phyloP scores from a whole-genome alignment of 164 flowering plant species.

The Berberis vulgaris region DNA sequence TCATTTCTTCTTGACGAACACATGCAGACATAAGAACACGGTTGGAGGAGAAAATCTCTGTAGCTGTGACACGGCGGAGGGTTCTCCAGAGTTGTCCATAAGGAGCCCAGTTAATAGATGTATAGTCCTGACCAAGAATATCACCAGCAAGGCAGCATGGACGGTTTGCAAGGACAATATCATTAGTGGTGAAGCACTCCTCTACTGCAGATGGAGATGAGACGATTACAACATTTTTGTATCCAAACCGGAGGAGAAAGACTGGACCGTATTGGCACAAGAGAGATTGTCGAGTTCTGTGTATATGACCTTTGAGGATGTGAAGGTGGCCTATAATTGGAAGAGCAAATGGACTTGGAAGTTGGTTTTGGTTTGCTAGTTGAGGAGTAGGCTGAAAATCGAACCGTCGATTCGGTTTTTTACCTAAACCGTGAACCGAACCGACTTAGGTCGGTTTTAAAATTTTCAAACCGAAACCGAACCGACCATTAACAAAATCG shows the following conservation, averaged over 20 bases:
- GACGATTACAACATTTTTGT: neutral
- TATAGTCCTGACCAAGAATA: neutral
- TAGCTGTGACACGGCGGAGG: conserved; percentile 2
- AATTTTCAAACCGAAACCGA: too few species aligned
- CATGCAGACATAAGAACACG: neutral
- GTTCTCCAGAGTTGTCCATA: conserved; percentile 1
- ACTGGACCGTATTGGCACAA: neutral
- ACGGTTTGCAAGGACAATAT: conserved; percentile 1
- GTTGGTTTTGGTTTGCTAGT: conserved; percentile 10
- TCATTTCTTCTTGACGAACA: neutral
- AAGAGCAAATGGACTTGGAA: conserved; percentile 4
- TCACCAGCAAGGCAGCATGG: neutral
- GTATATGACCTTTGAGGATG: conserved; percentile 14
- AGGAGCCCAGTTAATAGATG: neutral
- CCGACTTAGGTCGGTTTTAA: too few species aligned
- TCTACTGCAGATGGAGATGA: conserved; percentile 2
- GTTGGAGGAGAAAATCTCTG: conserved; percentile 1
- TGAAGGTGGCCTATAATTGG: conserved; percentile 3
- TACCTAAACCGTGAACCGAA: too few species aligned
- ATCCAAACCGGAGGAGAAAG: neutral
- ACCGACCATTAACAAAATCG: too few species aligned
- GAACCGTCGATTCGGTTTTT: too few species aligned
- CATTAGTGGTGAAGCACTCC: conserved; percentile 3
- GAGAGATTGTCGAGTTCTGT: neutral
- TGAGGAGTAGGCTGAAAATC: too few species aligned